Conservation (phyloP, 371 early-diverging fungal species). For the Aphelidium insulamus region DNA sequence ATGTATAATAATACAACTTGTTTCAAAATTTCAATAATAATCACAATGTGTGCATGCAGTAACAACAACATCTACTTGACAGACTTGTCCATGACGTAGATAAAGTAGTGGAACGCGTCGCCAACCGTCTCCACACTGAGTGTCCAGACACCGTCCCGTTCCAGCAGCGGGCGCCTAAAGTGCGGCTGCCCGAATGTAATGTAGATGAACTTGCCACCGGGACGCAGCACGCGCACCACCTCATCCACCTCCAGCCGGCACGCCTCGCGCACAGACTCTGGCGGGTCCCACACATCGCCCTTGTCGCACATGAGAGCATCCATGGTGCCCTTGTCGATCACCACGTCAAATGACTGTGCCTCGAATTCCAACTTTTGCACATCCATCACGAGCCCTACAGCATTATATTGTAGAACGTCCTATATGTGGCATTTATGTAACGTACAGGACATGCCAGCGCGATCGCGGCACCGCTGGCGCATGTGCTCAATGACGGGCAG, state of each 20-base stretch:
- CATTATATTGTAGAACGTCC: neutral
- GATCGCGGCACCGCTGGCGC: constrained; percentile 29
- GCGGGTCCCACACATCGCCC: constrained; percentile 73
- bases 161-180: constrained; percentile 49
- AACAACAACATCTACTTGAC: too few relatives aligned
- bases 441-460: constrained; percentile 34
- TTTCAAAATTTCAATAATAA: too few relatives aligned
- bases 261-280: constrained; percentile 31
- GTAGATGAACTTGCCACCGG: constrained; percentile 55
- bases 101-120: constrained; percentile 53
- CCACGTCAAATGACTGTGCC: constrained; percentile 36
- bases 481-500: constrained; percentile 51
- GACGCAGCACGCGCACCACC: constrained; percentile 43
- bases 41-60: too few relatives aligned
- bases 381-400: constrained; percentile 50
- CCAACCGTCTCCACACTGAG: constrained; percentile 35
- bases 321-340: constrained; percentile 71
- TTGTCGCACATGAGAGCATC: constrained; percentile 61
- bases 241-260: constrained; percentile 49
- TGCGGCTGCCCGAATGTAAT: constrained; percentile 82
- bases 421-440: neutral
- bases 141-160: constrained; percentile 33
- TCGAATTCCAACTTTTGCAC: constrained; percentile 38
- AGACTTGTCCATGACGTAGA: constrained; percentile 27
- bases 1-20: too few relatives aligned